Percentiles rank a stretch among this genome's conserved stretches.
Evolutionary conservation across 805 yeast genomes (phyloP).

Genomic region (Starmerella vaccinii): DNA sequence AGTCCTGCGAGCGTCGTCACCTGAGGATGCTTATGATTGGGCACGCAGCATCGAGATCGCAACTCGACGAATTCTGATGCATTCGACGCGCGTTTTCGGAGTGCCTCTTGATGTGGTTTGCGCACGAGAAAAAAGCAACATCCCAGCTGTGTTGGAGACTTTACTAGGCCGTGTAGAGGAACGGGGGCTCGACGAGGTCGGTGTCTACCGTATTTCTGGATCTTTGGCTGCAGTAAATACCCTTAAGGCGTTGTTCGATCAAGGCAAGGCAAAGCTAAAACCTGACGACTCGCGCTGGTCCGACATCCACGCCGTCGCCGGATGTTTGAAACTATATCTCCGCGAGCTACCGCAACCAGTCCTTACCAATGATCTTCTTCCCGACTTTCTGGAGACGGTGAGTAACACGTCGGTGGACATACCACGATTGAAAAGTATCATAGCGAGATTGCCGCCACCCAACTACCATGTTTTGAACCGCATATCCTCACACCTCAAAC

Average conservation of each 20-base stretch:
- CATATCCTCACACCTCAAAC: conserved; percentile 57
- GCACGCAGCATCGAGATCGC: conserved; percentile 31
- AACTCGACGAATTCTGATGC: conserved; percentile 9
- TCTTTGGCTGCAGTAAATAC: conserved; percentile 49
- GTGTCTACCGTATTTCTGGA: conserved; percentile 70
- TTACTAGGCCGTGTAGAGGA: conserved; percentile 67
- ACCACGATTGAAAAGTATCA: conserved; percentile 27
- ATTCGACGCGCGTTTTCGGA: conserved; percentile 58
- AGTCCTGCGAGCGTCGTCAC: conserved; percentile 55
- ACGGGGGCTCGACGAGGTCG: conserved; percentile 85
- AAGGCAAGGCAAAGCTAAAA: conserved; percentile 32
- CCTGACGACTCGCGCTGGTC: conserved; percentile 49
- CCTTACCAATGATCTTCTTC: conserved; percentile 56
- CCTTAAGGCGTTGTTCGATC: conserved; percentile 45
- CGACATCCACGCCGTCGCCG: conserved; percentile 79
- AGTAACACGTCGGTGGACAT: conserved; percentile 23
- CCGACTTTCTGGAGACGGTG: conserved; percentile 38
- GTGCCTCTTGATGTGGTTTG: conserved; percentile 73
- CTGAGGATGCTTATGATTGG: conserved; percentile 67
- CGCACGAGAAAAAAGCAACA: conserved; percentile 49
- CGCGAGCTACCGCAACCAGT: conserved; percentile 82
- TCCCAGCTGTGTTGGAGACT: conserved; percentile 58
- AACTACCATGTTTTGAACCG: conserved; percentile 61
- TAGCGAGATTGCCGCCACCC: conserved; percentile 45
- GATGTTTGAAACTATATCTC: conserved; percentile 71